phyloP scores from a whole-genome alignment of 2,329 filamentous ascomycete species.

The Clarireedia hainanense region DNA sequence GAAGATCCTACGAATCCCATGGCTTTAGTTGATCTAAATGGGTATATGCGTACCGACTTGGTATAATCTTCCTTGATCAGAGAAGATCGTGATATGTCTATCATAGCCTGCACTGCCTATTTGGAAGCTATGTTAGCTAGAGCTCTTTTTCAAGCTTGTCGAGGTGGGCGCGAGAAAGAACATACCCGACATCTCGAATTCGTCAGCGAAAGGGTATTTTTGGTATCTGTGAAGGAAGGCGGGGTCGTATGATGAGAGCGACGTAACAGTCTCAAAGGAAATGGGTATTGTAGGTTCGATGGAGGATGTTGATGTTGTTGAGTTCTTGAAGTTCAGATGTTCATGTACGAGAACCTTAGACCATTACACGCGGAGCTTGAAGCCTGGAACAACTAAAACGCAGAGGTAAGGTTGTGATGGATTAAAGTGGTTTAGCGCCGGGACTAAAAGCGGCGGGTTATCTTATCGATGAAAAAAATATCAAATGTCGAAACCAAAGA shows the following conservation, averaged over 20 bases:
- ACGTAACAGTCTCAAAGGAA: not conserved
- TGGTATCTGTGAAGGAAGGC: not conserved
- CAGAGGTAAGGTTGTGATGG: not conserved
- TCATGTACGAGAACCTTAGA: not conserved
- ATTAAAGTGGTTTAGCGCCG: slow-evolving; percentile 5
- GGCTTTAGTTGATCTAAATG: slow-evolving; percentile 7
- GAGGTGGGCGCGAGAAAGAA: slow-evolving; percentile 12
- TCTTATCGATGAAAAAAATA: slow-evolving; percentile 8
- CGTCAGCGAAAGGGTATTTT: not conserved
- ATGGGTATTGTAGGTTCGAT: not conserved
- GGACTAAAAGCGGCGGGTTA: slow-evolving; percentile 3
- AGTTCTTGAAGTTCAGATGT: not conserved
- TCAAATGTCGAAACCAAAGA: not conserved
- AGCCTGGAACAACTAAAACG: slow-evolving; percentile 6
- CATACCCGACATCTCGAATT: slow-evolving; percentile 33
- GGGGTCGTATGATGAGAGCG: not conserved
- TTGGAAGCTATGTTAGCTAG: slow-evolving; percentile 21
- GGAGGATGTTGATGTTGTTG: not conserved
- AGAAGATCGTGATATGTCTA: slow-evolving; percentile 99
- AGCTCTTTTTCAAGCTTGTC: slow-evolving; percentile 12
- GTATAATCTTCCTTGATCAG: slow-evolving; percentile 94
- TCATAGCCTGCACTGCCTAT: slow-evolving; percentile 85
- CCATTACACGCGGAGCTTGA: slow-evolving; percentile 8
- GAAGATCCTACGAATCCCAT: slow-evolving; percentile 11
- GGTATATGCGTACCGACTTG: slow-evolving; percentile 79